Base-by-base conservation (phyloP, 2,329 filamentous ascomycete species). In the Xylaria sp. region DNA sequence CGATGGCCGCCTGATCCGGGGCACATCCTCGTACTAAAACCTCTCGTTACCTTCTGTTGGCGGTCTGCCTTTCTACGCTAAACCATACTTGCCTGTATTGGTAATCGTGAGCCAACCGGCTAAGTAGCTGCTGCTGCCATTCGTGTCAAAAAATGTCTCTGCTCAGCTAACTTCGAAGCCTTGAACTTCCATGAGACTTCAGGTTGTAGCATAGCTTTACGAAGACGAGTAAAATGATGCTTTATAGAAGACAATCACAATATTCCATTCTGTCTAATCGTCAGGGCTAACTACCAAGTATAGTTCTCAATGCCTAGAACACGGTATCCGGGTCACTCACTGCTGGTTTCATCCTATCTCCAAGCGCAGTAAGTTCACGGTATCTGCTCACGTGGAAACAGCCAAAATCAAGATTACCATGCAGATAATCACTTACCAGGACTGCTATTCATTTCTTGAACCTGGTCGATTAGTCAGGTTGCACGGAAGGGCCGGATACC, bases 401-500 rank as follows among this genome's bases (percentile, higher is more conserved):
- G n/a, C n/a, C n/a, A n/a, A n/a, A n/a, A n/a, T n/a, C n/a, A n/a
- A n/a, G n/a, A n/a, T n/a, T n/a, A n/a, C n/a, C n/a, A 25, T 19
- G 25, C 19, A 7, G 33, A 47, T 1, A 3, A n/a, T 46, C 17
- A 31, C 23, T 31, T 47, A 3, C 2, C 19, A 19, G 15, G 21
- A 19, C 19, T 25, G 17, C 33, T 25, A 25, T 19, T 25, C 17
- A n/a, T 14, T 23, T 25, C 25, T 25, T 4, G 11, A 23, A n/a
- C 19, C 11, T 33, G 17, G 17, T 38, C 17, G 11, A 45, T 33
- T 46, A 25, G 28, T 40, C 28, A 25, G 46, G n/a, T 19, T 25
- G 31, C n/a, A 40, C 47, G 56, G 56, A 17, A 21, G 21, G 14
- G 31, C 9, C 47, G 56, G 56, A 47, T 59, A 14, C 47, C 17